Percentiles rank a stretch among this genome's conserved stretches.
Conservation (phyloP, 306 rosid species). For the Trifolium repens region DNA sequence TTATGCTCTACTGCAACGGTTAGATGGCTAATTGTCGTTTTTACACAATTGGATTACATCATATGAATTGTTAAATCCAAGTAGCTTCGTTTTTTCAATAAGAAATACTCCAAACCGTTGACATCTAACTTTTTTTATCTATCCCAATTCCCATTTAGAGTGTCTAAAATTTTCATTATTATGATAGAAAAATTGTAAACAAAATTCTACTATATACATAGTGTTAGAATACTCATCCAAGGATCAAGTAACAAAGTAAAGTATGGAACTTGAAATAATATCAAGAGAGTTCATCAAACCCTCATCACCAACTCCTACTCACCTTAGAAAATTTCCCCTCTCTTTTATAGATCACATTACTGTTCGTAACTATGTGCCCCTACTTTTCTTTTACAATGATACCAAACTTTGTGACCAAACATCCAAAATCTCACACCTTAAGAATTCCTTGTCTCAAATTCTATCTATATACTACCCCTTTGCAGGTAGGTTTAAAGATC, state of each 20-base stretch:
- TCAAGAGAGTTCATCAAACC: conserved; percentile 64
- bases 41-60: neutral
- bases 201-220: too few species aligned
- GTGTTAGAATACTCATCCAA: too few species aligned
- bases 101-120: neutral
- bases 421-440: conserved; percentile 39
- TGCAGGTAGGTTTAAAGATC: conserved; percentile 53
- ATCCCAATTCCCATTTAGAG: too few species aligned
- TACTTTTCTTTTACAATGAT: conserved; percentile 51
- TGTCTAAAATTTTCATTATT: neutral
- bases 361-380: conserved; percentile 37
- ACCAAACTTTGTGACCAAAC: neutral
- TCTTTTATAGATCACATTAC: conserved; percentile 49
- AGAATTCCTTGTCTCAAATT: conserved; percentile 49
- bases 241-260: neutral
- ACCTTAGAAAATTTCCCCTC: conserved; percentile 36
- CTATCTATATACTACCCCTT: conserved; percentile 58
- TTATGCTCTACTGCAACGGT: neutral
- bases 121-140: too few species aligned
- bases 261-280: conserved; percentile 45
- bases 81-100: neutral
- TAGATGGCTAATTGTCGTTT: neutral
- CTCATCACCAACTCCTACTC: conserved; percentile 50
- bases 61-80: neutral
- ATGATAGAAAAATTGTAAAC: neutral